Conservation (phyloP, 108 stramenopile genomes). For the Skeletonema menzelii region DNA sequence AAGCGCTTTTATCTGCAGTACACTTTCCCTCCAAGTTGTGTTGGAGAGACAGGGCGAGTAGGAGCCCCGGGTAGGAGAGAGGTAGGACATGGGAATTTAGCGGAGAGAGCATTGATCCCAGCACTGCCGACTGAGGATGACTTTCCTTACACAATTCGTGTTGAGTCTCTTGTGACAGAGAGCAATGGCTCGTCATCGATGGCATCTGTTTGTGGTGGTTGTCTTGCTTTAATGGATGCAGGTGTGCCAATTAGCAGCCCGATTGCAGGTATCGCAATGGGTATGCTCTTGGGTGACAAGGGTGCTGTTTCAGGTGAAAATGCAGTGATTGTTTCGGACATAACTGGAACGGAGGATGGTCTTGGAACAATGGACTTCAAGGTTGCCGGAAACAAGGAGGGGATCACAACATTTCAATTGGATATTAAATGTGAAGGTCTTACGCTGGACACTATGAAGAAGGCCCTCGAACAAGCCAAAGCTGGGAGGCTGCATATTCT, state of each 20-base stretch:
- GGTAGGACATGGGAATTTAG: constrained; percentile 88
- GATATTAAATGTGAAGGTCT: constrained; percentile 93
- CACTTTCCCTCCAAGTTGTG: constrained; percentile 92
- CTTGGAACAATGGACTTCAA: constrained; percentile 90
- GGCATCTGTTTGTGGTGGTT: constrained; percentile 93
- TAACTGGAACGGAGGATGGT: constrained; percentile 86
- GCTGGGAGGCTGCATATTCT: constrained; percentile 76
- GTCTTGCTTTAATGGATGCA: constrained; percentile 93
- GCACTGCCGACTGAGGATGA: constrained; percentile 64
- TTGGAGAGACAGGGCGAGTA: constrained; percentile 90
- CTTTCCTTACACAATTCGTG: constrained; percentile 84
- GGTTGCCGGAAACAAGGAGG: constrained; percentile 82
- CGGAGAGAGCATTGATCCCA: constrained; percentile 78
- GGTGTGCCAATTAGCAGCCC: constrained; percentile 85
- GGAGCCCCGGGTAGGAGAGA: constrained; percentile 90
- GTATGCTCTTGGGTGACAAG: constrained; percentile 73
- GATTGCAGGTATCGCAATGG: constrained; percentile 89
- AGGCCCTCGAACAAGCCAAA: constrained; percentile 84
- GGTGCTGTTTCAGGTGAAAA: constrained; percentile 75
- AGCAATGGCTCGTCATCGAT: constrained; percentile 83
- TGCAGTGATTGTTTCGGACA: constrained; percentile 82
- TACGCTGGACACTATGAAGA: constrained; percentile 74
- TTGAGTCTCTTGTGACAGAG: constrained; percentile 86
- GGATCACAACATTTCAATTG: constrained; percentile 90
- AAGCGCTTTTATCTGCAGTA: constrained; percentile 96